Base-by-base conservation (phyloP, 495 filamentous ascomycete genomes). In the Trichocladium uniseriatum region DNA sequence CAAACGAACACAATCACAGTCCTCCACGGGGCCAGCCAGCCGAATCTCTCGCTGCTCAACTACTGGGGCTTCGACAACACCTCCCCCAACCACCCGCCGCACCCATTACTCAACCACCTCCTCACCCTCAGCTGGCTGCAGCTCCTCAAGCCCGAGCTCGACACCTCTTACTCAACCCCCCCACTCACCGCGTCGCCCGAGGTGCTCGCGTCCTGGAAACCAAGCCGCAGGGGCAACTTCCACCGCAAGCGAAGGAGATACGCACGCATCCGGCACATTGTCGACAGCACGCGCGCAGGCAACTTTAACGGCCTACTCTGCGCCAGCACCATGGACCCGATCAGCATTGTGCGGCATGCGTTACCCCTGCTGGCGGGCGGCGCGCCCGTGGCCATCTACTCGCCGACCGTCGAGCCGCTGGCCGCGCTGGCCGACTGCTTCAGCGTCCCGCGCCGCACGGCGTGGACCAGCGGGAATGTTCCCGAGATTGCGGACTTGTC, bases 81-180 rank as follows among this genome's bases (percentile, higher is more conserved):
- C 48, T 75, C 75, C 39, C 84, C 87, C 2, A 69, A 76, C 38
- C 74, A 80, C 44, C 63, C 72, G 0, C 58, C 68, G 4, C 94
- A 98, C 57, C 92, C 92, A 0, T 78, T 98, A 5, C 73, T 80
- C 66, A 80, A 76, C 15, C 84, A 91, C 62, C 80, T 98, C 20
- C 84, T 88, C 61, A 79, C 81, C 0, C 69, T 95, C 34, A 88
- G 86, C 36, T 97, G 89, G 89, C 76, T 98, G 1, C 89, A 95
- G 67, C 76, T 98, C 15, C 65, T 94, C 16, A 73, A 83, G 35
- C 92, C 92, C 0, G 63, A 74, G 22, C 60, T 73, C 0, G 92
- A 97, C 64, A 73, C 73, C 5, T 79, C 83, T 10, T 89, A 89
- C 59, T 59, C 72, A 8, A 69, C 73, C 9, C 78, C 83, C 21